Evolutionary conservation across 768 basidiomycete species (phyloP), one percentile per base, ranked within the genome.

Genomic region (Tubosaeta sp.): DNA sequence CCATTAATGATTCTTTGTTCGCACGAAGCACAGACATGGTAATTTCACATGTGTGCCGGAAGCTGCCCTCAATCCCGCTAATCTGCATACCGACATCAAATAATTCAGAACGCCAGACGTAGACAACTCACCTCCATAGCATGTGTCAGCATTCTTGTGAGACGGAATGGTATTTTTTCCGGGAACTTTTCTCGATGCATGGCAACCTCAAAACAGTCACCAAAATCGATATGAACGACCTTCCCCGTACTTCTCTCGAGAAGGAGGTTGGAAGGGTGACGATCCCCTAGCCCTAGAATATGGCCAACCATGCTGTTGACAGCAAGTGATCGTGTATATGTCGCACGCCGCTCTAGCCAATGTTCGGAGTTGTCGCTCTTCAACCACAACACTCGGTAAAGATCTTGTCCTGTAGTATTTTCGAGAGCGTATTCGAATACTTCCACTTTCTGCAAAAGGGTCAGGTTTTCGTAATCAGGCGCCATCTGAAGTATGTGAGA

Each of bases 261-360:
- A 60, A 99, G 78, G 42, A 98, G 65, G 73, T 99, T 99, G 56
- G 91, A 94, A 27, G 95, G 95, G 66, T 99, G 95, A 13, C 95
- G 86, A 70, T 99, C 95, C n/a, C 95, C 95, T 11, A 99, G 74
- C 34, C 95, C 95, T 46, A 97, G 77, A 53, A 99, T 97, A 70
- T 99, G 93, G 8, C 96, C 96, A 55, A 96, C 93, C 94, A 98
- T 98, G 65, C 92, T 95, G 68, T 90, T 98, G 50, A 96, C 90
- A 5, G 92, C 95, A 25, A 99, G 81, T 16, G 93, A 95, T 30
- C 95, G 82, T 2, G 94, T 97, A 67, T 97, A 98, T 0, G 91
- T 94, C 16, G 94, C 91, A 41, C 96, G 84, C 19, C 96, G 82
- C 64, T 98, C 96, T 25, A 99, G 73, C 96, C 96, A 99, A 59